These are phyloP conservation scores for Monilinia polystroma DNA, from an alignment of 2,329 filamentous ascomycete species.

Conservation along the genomic window DNA sequence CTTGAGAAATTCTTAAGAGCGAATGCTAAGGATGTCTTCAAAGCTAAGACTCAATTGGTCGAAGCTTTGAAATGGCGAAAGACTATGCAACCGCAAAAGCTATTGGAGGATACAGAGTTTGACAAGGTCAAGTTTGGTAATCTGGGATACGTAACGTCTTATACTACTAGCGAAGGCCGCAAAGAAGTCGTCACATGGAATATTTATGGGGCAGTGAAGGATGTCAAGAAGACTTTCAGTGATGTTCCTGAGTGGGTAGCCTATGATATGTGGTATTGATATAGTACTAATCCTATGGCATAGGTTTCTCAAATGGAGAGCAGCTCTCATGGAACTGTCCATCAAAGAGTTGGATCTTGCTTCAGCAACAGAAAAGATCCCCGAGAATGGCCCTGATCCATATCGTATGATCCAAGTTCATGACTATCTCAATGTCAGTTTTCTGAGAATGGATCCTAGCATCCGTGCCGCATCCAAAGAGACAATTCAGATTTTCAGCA, in stretches of 20 bases:
- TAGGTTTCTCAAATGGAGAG: conserved; percentile 87
- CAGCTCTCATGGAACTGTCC: conserved; percentile 85
- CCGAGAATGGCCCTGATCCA: conserved; percentile 68
- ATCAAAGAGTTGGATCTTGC: conserved; percentile 71
- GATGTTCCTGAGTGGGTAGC: conserved; percentile 71
- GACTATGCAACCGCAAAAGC: conserved; percentile 66
- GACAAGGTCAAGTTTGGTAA: conserved; percentile 69
- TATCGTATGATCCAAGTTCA: conserved; percentile 93
- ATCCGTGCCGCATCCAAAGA: conserved; percentile 75
- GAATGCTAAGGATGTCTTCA: conserved; percentile 72
- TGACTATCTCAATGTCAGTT: conserved; percentile 86
- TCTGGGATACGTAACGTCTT: conserved; percentile 77
- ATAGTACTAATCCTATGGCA: conserved; percentile 1
- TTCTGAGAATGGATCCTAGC: conserved; percentile 75
- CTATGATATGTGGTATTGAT: conserved; percentile 3
- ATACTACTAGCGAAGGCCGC: conserved; percentile 50
- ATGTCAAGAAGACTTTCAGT: conserved; percentile 77
- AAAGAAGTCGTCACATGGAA: conserved; percentile 84
- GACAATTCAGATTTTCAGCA: conserved; percentile 77
- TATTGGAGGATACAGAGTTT: conserved; percentile 62
- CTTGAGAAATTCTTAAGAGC: conserved; percentile 93
- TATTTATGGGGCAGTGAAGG: conserved; percentile 84
- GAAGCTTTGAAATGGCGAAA: conserved; percentile 83
- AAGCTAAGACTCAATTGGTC: conserved; percentile 74
- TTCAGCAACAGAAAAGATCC: conserved; percentile 62